Percentiles rank a stretch among this genome's conserved stretches.
These are phyloP conservation scores for Leishmania major DNA, from an alignment of 208 protist genomes.

Conservation along the genomic window DNA sequence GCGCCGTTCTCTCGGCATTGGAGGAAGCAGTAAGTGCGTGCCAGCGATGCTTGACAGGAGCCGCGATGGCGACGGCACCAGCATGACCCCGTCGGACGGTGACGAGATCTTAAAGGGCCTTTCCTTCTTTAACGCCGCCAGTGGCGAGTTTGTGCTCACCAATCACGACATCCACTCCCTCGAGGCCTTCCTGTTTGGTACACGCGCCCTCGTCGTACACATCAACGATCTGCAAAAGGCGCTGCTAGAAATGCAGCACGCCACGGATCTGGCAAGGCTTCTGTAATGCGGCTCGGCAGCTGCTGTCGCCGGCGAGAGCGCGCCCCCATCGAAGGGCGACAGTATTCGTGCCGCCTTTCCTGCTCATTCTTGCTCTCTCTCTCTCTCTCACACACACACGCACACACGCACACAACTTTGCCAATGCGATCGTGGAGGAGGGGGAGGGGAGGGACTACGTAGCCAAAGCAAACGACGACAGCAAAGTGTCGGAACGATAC, in stretches of 20 bases:
- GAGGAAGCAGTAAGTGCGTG: not conserved
- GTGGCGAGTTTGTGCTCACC: slow-evolving; percentile 79
- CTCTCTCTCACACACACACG: no score
- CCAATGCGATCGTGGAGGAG: no score
- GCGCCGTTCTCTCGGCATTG: not conserved
- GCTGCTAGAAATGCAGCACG: slow-evolving; percentile 81
- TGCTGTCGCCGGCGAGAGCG: not conserved
- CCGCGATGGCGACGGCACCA: slow-evolving; percentile 18
- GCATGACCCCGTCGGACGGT: slow-evolving; percentile 14
- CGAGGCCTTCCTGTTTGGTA: slow-evolving; percentile 89
- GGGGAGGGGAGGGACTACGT: no score
- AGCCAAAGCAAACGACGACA: not conserved
- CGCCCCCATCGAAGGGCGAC: not conserved
- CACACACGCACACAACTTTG: no score
- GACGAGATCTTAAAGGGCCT: slow-evolving; percentile 48
- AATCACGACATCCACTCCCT: slow-evolving; percentile 90
- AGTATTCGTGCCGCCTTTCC: not conserved
- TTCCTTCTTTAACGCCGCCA: slow-evolving; percentile 65
- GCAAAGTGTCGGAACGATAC: not conserved
- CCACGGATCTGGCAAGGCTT: slow-evolving; percentile 64
- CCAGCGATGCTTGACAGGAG: slow-evolving; percentile 17
- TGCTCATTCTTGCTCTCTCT: not conserved
- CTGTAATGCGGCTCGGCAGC: slow-evolving; percentile 33
- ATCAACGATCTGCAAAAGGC: slow-evolving; percentile 86
- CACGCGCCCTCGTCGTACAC: slow-evolving; percentile 64